These are phyloP conservation scores for Sarocladium brachiariae DNA, from an alignment of 2,329 filamentous ascomycete species.

Conservation along the genomic window DNA sequence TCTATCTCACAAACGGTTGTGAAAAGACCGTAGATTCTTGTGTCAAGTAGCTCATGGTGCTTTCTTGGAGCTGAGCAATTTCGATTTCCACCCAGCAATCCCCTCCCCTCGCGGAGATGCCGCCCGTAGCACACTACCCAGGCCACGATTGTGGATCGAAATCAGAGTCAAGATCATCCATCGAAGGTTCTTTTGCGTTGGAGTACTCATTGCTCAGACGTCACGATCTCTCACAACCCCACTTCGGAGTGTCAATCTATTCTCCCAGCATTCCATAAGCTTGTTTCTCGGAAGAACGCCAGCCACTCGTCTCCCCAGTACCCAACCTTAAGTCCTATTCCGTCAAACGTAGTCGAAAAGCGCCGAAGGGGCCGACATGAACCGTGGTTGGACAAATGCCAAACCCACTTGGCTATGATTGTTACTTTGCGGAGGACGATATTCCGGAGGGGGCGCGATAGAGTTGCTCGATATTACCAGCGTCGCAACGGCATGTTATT, in stretches of 20 bases:
- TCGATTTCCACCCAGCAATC: too few species aligned
- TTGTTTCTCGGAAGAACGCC: neutral
- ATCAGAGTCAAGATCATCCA: too few species aligned
- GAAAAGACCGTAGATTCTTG: too few species aligned
- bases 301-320: too few species aligned
- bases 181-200: neutral
- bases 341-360: neutral
- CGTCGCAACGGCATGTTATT: slow-evolving; percentile 3
- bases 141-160: too few species aligned
- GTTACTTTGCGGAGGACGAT: neutral
- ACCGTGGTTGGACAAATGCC: neutral
- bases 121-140: too few species aligned
- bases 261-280: neutral
- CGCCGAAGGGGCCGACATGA: neutral
- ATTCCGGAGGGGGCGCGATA: neutral
- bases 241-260: neutral
- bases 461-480: neutral
- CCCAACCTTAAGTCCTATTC: too few species aligned
- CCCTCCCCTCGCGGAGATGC: slow-evolving; percentile 4
- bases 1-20: too few species aligned
- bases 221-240: neutral
- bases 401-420: neutral
- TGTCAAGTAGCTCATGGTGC: too few species aligned
- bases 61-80: too few species aligned
- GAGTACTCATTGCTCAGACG: neutral